Evolutionary conservation across 345 rosid genomes (phyloP), one percentile per base, ranked within the genome.

Genomic region (Clausena lansium): DNA sequence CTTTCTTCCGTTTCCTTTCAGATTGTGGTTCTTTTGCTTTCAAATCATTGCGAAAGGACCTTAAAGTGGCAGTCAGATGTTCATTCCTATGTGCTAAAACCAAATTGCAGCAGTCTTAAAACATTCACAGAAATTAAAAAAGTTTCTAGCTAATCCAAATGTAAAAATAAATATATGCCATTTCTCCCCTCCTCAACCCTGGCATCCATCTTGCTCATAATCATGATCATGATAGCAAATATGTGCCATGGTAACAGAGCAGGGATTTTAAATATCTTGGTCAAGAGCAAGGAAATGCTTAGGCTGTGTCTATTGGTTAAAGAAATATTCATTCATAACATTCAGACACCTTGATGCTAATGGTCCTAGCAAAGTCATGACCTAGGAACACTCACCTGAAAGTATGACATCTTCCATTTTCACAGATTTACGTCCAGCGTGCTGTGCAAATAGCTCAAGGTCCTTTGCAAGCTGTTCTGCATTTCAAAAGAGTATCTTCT

Each of bases 71-170:
- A 52, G 94, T 81, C 68, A 92, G 81, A 71, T 84, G 88, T 77
- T 92, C 93, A 65, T 96, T 96, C 81, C 97, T 89, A 73, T 89
- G 99, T n/a, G 97, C 98, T 95, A 91, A 74, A 86, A 78, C 61
- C 76, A 69, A 55, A 77, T 52, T 24, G 54, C 33, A 30, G 15
- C 59, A 32, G 38, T 70, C 35, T 59, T 36, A 63, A 33, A 7
- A 58, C 33, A 71, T 54, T 38, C n/a, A 38, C 4, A 67, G 9
- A 33, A 70, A 47, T 30, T 30, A 45, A 19, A 32, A 14, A 22
- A 17, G 4, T n/a, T 33, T 57, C 20, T 55, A 59, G 45, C 60
- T 71, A 71, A 22, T 54, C 35, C 36, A 22, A 33, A 54, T 19
- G 2, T 54, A 33, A 28, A 25, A 2, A 71, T 32, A 54, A 30